A percentile compares a stretch with the other conserved stretches of the same genome.
These are phyloP conservation scores for Drechslera avenae DNA, from an alignment of 2,329 filamentous ascomycete species.

Conservation along the genomic window DNA sequence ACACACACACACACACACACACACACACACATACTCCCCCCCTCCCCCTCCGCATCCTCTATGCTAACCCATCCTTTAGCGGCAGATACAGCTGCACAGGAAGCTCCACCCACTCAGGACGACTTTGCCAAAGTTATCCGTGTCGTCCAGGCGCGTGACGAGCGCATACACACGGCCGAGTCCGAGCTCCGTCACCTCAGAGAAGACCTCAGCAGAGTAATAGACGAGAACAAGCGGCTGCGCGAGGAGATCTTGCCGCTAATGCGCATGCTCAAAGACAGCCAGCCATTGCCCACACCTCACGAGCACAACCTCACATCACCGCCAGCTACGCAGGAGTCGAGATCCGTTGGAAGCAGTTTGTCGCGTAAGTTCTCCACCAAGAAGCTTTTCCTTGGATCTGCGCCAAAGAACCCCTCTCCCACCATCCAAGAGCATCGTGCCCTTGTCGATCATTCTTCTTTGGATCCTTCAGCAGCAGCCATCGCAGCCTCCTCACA, in stretches of 20 bases:
- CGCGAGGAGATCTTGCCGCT: constrained; percentile 91
- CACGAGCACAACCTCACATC: constrained; percentile 45
- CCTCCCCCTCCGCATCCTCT: background rate
- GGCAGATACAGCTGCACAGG: constrained; percentile 84
- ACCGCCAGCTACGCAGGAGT: constrained; percentile 41
- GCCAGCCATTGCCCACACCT: constrained; percentile 70
- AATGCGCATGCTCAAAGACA: constrained; percentile 88
- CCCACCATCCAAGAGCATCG: constrained; percentile 55
- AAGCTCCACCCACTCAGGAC: constrained; percentile 86
- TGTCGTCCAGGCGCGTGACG: constrained; percentile 86
- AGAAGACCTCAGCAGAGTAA: constrained; percentile 54
- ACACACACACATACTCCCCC: too few relatives aligned
- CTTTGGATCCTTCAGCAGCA: constrained; percentile 57
- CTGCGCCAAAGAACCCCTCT: constrained; percentile 56
- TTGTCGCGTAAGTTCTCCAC: constrained; percentile 60
- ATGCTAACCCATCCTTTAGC: constrained; percentile 58
- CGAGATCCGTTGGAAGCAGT: constrained; percentile 49
- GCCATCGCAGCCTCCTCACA: constrained; percentile 58
- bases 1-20: background rate
- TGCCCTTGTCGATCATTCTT: constrained; percentile 49
- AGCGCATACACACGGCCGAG: constrained; percentile 83
- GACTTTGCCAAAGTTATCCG: constrained; percentile 91
- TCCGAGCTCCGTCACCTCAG: constrained; percentile 79
- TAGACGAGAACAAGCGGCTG: constrained; percentile 85
- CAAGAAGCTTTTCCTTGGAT: constrained; percentile 58